phyloP scores from a whole-genome alignment of 495 filamentous ascomycete genomes.

The Hypoxylon lienhwacheense region DNA sequence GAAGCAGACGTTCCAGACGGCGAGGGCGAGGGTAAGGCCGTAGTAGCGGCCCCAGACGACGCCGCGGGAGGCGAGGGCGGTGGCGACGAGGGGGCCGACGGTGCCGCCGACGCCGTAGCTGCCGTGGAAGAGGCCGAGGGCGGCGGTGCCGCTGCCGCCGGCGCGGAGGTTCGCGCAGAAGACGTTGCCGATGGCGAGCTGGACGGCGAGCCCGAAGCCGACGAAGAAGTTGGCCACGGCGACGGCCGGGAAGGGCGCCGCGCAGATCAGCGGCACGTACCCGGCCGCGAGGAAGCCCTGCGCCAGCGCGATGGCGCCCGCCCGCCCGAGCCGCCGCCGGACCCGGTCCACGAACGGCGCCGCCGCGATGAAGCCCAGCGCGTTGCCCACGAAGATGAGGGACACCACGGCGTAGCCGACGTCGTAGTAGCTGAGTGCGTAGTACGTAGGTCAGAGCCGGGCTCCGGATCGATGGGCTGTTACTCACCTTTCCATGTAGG shows the following conservation, averaged over 20 bases:
- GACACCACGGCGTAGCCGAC: conserved; percentile 77
- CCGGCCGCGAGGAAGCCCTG: conserved; percentile 53
- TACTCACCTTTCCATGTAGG: conserved; percentile 63
- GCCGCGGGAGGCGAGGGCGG: conserved; percentile 57
- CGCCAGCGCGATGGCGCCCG: conserved; percentile 60
- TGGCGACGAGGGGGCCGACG: conserved; percentile 70
- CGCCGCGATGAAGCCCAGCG: conserved; percentile 72
- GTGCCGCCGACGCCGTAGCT: conserved; percentile 74
- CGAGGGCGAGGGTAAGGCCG: conserved; percentile 55
- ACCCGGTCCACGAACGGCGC: conserved; percentile 64
- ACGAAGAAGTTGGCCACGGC: conserved; percentile 66
- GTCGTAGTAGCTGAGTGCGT: conserved; percentile 53
- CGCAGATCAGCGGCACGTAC: conserved; percentile 64
- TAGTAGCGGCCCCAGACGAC: conserved; percentile 64
- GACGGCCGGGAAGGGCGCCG: conserved; percentile 69
- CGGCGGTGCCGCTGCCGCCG: conserved; percentile 58
- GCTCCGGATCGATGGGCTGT: neutral
- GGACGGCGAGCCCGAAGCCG: conserved; percentile 67
- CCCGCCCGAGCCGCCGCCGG: conserved; percentile 64
- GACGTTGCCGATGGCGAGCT: conserved; percentile 71
- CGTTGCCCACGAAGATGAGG: conserved; percentile 77
- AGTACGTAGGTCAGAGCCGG: conserved; percentile 2
- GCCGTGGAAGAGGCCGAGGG: conserved; percentile 67
- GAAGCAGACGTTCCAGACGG: conserved; percentile 51
- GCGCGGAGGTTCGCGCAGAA: conserved; percentile 71